A percentile compares a stretch with the other conserved stretches of the same genome.
Evolutionary conservation across 495 filamentous ascomycete genomes (phyloP).

Genomic region (Lindgomyces ingoldianus): DNA sequence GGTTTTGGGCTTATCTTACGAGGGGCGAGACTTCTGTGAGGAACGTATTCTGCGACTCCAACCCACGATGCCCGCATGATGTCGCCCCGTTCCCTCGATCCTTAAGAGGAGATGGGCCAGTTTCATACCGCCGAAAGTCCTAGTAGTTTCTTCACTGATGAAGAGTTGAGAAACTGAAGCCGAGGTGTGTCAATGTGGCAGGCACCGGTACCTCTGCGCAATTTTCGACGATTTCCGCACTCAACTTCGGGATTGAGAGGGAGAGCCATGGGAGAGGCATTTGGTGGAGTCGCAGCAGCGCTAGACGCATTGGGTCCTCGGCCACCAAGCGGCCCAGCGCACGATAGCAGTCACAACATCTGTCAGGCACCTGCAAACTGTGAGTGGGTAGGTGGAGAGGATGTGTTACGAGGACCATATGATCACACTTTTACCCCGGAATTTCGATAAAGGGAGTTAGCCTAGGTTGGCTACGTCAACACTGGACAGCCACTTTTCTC

Average conservation of each 20-base stretch:
- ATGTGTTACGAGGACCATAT: conserved; percentile 27
- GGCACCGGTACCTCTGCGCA: neutral
- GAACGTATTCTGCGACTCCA: neutral
- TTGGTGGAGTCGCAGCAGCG: neutral
- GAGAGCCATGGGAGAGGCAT: conserved; percentile 3
- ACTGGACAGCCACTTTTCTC: neutral
- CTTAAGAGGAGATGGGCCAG: neutral
- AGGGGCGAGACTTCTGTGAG: neutral
- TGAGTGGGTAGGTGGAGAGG: conserved; percentile 30
- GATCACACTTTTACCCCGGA: conserved; percentile 6
- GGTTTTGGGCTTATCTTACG: neutral
- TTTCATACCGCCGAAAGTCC: too few relatives aligned
- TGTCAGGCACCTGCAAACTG: neutral
- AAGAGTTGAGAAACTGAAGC: neutral
- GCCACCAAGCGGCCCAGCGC: conserved; percentile 15
- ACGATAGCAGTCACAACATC: conserved; percentile 21
- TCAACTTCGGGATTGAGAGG: neutral
- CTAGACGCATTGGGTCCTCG: neutral
- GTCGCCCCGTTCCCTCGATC: neutral
- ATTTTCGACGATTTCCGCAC: neutral
- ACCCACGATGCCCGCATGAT: neutral
- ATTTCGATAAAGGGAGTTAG: neutral
- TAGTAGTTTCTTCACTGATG: too few relatives aligned
- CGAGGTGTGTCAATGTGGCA: too few relatives aligned
- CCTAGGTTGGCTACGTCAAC: neutral